Base-by-base conservation (phyloP, 345 rosid genomes). In the Eucalyptus melliodora region DNA sequence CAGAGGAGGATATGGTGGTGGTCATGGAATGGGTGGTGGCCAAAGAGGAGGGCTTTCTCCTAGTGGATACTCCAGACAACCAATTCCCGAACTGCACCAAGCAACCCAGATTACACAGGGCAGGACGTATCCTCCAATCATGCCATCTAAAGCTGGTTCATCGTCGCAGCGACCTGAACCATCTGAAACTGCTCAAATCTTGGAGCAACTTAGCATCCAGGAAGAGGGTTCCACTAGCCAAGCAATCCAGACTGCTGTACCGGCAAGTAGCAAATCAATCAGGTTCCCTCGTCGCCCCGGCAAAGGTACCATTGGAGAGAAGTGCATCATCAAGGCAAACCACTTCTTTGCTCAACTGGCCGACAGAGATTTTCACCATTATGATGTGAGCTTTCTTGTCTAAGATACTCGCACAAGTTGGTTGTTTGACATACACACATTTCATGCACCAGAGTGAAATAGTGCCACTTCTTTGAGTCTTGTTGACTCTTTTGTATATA, bases 61-160 rank as follows among this genome's bases (percentile, higher is more conserved):
- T 88, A 92, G 95, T 89, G 94, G 93, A 40, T 93, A 92, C 62
- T 90, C 94, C 56, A 94, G 95, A 92, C 92, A 93, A 88, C 92
- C 95, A 81, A 86, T 93, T 92, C 98, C 98, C 97, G 98, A 97
- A 96, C 99, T 94, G 97, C 97, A 94, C 93, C 98, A 97, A 97
- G 99, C 98, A 91, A 95, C 96, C 90, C 93, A 89, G 90, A 92
- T 94, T 92, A 86, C 94, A 91, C 94, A 92, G 90, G 94, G 95
- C 87, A 92, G 86, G 91, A 92, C 92, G 92, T 92, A 92, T 77
- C 87, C 95, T 87, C 95, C 94, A 92, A 89, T 93, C 55, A 72
- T 89, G 86, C 91, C 91, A 88, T 80, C 94, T 67, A 97, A 92
- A 93, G 94, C 92, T 86, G 90, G 95, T 90, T 92, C 97, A 65